These are phyloP conservation scores for Carallia pectinifolia DNA, from an alignment of 345 rosid genomes.

Conservation along the genomic window DNA sequence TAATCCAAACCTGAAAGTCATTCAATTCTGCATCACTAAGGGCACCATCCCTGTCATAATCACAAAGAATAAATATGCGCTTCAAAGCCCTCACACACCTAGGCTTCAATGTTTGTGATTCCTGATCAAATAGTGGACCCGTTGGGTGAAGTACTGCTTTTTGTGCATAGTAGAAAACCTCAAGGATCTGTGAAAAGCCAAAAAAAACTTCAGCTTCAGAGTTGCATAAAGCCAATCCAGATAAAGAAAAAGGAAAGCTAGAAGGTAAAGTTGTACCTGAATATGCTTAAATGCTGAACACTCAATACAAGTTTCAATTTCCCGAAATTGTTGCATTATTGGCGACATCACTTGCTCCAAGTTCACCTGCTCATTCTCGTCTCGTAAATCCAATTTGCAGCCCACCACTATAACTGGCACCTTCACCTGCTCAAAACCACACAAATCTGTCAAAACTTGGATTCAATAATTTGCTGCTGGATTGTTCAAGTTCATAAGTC, in stretches of 20 bases:
- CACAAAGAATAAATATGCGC: conserved; percentile 74
- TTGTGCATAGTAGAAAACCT: conserved; percentile 76
- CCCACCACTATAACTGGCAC: conserved; percentile 89
- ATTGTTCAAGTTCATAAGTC: neutral
- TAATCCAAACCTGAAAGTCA: conserved; percentile 63
- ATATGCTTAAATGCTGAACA: conserved; percentile 74
- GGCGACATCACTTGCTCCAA: conserved; percentile 71
- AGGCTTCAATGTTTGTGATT: conserved; percentile 72
- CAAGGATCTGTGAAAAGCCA: conserved; percentile 48
- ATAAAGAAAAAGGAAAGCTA: neutral
- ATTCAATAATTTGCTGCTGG: neutral
- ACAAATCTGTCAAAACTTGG: neutral
- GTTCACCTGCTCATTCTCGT: conserved; percentile 53
- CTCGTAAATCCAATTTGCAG: conserved; percentile 66
- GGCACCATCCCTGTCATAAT: conserved; percentile 63
- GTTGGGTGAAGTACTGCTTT: conserved; percentile 81
- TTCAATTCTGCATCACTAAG: conserved; percentile 68
- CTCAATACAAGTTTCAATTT: conserved; percentile 75
- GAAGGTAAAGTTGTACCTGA: conserved; percentile 35
- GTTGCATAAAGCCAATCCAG: neutral
- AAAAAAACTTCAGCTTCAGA: conserved; percentile 4
- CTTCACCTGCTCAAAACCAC: conserved; percentile 55
- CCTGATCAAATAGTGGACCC: conserved; percentile 76
- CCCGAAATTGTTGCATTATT: conserved; percentile 79
- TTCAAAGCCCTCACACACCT: conserved; percentile 85